Percentiles rank a stretch among this genome's conserved stretches.
Evolutionary conservation across 2,329 filamentous ascomycete genomes (phyloP).

Genomic region (Aspergillus neoniger): DNA sequence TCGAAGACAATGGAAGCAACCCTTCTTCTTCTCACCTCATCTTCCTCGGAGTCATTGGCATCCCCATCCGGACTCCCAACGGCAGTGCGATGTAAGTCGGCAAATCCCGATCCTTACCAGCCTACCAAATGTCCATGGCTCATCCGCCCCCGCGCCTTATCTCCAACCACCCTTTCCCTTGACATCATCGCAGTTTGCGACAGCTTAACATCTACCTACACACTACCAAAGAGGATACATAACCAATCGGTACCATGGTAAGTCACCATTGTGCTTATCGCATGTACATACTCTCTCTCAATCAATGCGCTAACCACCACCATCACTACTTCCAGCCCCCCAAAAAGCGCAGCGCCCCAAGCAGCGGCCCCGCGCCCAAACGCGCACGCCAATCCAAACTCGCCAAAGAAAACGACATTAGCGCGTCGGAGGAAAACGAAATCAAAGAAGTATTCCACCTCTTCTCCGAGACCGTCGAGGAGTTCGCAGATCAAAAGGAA

Average conservation of each 20-base stretch:
- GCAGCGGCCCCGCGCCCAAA: constrained; percentile 33
- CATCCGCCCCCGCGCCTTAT: background rate
- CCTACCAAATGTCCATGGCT: background rate
- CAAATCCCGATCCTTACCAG: background rate
- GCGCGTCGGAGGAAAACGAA: constrained; percentile 79
- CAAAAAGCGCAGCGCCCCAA: constrained; percentile 37
- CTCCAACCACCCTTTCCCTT: constrained; percentile 2
- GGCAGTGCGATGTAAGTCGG: background rate
- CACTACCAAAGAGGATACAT: background rate
- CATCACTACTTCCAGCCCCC: constrained; percentile 30
- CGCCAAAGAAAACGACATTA: constrained; percentile 87
- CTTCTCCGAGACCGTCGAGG: constrained; percentile 62
- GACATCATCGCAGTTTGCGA: constrained; percentile 10
- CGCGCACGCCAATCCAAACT: constrained; percentile 74
- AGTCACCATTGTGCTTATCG: background rate
- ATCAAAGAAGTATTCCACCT: constrained; percentile 87
- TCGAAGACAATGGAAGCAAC: constrained; percentile 2
- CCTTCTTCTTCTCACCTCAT: background rate
- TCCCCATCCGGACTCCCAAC: background rate
- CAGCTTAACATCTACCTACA: background rate
- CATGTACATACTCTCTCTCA: background rate
- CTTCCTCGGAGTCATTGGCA: no score
- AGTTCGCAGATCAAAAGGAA: constrained; percentile 70
- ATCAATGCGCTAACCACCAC: background rate
- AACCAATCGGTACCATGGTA: constrained; percentile 22